Conservation (phyloP, 2,329 filamentous ascomycete species). For the Apiospora marii region DNA sequence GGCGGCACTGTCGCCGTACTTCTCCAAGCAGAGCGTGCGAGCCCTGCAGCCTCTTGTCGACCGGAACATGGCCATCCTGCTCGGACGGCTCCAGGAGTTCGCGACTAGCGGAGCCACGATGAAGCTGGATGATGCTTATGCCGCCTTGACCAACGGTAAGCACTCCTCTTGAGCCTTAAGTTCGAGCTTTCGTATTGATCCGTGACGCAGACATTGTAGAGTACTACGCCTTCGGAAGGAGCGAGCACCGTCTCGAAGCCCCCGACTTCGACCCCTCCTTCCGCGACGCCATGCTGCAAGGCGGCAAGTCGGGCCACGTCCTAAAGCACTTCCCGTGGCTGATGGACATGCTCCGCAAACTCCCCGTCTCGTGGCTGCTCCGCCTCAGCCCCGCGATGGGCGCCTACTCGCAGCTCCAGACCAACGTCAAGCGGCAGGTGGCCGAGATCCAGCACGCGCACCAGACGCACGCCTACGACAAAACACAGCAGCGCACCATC, state of each 20-base stretch:
- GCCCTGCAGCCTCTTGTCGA: neutral
- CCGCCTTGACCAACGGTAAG: conserved; percentile 12
- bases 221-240: conserved; percentile 9
- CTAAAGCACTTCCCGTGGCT: conserved; percentile 1
- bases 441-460: neutral
- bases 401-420: conserved; percentile 7
- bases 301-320: neutral
- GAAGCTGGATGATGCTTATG: neutral
- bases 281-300: conserved; percentile 6
- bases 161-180: neutral
- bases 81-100: neutral
- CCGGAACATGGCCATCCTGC: neutral
- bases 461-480: neutral
- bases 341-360: neutral
- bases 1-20: conserved; percentile 7
- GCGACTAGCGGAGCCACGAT: neutral
- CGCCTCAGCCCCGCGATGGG: neutral
- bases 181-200: neutral
- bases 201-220: neutral
- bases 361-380: neutral
- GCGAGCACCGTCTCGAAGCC: neutral
- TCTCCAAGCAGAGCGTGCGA: conserved; percentile 7
- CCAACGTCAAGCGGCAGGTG: neutral
- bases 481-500: neutral
- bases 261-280: conserved; percentile 4